Conservation (phyloP, 495 filamentous ascomycete species). For the Lophiostoma macrostomum region DNA sequence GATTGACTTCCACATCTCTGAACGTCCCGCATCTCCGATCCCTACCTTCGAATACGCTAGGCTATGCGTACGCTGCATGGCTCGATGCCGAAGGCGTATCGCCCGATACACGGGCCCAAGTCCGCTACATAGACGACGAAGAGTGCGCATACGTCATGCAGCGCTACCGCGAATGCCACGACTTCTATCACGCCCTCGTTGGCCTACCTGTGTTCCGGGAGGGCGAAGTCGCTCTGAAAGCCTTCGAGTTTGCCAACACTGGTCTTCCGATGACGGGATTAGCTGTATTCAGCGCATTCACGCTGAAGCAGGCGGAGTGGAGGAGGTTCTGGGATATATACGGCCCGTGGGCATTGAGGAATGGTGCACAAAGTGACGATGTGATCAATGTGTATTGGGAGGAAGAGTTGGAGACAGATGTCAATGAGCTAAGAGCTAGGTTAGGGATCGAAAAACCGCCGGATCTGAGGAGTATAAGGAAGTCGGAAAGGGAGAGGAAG, state of each 20-base stretch:
- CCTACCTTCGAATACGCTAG: slow-evolving; percentile 72
- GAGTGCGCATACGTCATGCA: slow-evolving; percentile 99
- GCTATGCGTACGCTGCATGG: slow-evolving; percentile 82
- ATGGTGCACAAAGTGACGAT: slow-evolving; percentile 72
- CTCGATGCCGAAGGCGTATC: slow-evolving; percentile 88
- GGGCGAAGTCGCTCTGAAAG: slow-evolving; percentile 91
- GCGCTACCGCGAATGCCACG: slow-evolving; percentile 94
- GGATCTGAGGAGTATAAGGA: slow-evolving; percentile 79
- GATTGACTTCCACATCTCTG: slow-evolving; percentile 78
- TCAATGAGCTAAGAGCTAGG: slow-evolving; percentile 67
- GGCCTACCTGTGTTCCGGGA: slow-evolving; percentile 88
- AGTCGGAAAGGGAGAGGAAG: slow-evolving; percentile 62
- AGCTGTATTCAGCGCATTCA: slow-evolving; percentile 64
- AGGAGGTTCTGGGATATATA: slow-evolving; percentile 69
- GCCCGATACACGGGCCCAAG: slow-evolving; percentile 77
- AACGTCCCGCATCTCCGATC: slow-evolving; percentile 65
- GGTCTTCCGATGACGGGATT: slow-evolving; percentile 92
- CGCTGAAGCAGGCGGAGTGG: slow-evolving; percentile 74
- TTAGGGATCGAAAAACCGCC: slow-evolving; percentile 84
- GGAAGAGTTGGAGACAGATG: slow-evolving; percentile 84
- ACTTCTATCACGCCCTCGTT: slow-evolving; percentile 96
- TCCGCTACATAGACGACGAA: slow-evolving; percentile 87
- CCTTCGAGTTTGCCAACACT: slow-evolving; percentile 94
- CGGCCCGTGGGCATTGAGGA: slow-evolving; percentile 85
- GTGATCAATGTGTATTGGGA: slow-evolving; percentile 99